Evolutionary conservation across 208 protist genomes (phyloP), one percentile per base, ranked within the genome.

Genomic region (Crithidia mellificae): DNA sequence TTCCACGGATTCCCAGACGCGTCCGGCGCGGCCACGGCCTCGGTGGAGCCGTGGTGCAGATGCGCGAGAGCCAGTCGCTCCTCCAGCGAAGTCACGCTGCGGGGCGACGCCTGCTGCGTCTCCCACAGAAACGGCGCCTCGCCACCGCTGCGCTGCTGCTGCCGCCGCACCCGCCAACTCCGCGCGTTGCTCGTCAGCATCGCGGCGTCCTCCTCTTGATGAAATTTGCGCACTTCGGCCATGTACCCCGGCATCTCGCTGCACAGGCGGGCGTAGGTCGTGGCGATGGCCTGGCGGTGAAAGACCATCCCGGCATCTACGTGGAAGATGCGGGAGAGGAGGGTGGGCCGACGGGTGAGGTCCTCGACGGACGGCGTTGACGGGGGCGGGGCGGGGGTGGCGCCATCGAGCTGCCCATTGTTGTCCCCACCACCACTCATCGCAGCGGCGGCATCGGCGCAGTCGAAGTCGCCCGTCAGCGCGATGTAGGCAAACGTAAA

Each of bases 291-390:
- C 63, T 82, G 75, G 17, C 89, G 89, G n/a, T 71, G 71, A 38
- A 68, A 67, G 25, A 89, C 77, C 59, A 65, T 87, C 7, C 73
- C 73, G 11, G 74, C 74, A 63, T 96, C 87, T 11, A 90, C 78
- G 66, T 96, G 90, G 46, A 93, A 62, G 24, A 93, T 87, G 49
- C 90, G 87, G 8, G 90, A 92, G 20, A 96, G 80, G 47, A 96
- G 57, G 38, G 90, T 96, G 5, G 90, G 90, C 5, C 90, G 87
- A 20, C 59, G 63, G 29, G 64, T 69, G 70, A 93, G 80, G 49
- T 91, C 75, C 1, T 39, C 47, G 0, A 69, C 24, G 15, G 86
- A 88, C 19, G 85, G 87, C 29, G 85, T 86, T 0, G 54, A 41
- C 36, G 36, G 9, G 6, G 36, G 36, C 36, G 36, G 36, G 22